phyloP scores from a whole-genome alignment of 164 flowering plant species.

The Aristolochia fimbriata region DNA sequence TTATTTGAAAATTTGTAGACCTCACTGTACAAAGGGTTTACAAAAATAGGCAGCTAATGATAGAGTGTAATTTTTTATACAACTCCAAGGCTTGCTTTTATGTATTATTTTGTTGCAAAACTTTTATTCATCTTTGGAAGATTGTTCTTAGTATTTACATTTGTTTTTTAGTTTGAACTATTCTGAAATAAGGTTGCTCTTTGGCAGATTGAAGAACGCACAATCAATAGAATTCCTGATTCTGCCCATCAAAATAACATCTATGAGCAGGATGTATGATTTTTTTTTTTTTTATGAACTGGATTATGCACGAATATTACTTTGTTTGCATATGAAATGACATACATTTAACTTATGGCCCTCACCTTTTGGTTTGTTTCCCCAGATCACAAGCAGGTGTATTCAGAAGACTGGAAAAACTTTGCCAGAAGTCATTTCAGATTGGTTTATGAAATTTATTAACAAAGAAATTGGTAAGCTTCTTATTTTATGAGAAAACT shows the following conservation, averaged over 20 bases:
- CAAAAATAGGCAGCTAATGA: too few species aligned
- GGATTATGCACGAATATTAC: too few species aligned
- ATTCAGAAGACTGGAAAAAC: constrained; percentile 55
- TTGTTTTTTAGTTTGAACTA: background rate
- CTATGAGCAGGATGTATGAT: constrained; percentile 72
- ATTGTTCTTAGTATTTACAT: background rate
- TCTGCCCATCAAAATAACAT: constrained; percentile 57
- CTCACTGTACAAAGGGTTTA: too few species aligned
- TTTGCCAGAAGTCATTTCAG: constrained; percentile 57
- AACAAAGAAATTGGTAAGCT: constrained; percentile 66
- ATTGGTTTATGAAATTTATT: constrained; percentile 50
- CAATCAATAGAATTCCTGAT: constrained; percentile 46
- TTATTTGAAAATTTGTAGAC: too few species aligned
- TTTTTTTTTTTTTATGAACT: too few species aligned
- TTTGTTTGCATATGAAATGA: background rate
- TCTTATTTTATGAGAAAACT: background rate
- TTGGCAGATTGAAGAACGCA: constrained; percentile 54
- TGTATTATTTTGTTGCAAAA: too few species aligned
- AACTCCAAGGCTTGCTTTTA: too few species aligned
- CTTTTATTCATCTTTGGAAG: background rate
- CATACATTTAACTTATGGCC: background rate
- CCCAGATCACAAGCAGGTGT: constrained; percentile 69
- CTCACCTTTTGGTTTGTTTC: constrained; percentile 5
- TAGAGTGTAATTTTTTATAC: too few species aligned
- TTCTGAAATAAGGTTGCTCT: background rate